Evolutionary conservation across 768 basidiomycete genomes (phyloP).

Genomic region (Lepiota venenata): DNA sequence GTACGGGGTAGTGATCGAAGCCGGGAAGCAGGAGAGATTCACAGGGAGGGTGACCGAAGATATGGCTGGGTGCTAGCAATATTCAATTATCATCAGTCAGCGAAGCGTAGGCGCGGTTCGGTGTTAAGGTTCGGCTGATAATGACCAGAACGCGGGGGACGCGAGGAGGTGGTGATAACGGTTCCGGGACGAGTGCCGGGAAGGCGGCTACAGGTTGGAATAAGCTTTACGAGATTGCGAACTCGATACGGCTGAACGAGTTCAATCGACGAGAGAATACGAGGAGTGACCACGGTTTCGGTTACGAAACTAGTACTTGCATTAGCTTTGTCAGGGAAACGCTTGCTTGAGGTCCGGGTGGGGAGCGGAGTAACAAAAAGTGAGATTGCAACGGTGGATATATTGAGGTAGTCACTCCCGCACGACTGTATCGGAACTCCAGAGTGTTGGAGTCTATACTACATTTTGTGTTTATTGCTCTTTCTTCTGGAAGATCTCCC

Average conservation of each 20-base stretch:
- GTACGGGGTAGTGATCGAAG: too few species aligned
- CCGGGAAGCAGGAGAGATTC: too few species aligned
- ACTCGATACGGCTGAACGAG: not conserved
- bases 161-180: not conserved
- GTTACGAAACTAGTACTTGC: not conserved
- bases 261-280: too few species aligned
- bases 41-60: not conserved
- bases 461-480: too few species aligned
- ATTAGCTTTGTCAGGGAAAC: not conserved
- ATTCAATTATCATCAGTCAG: not conserved
- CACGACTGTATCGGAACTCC: too few species aligned
- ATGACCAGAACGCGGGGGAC: not conserved
- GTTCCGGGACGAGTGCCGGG: not conserved
- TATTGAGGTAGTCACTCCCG: too few species aligned
- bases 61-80: not conserved
- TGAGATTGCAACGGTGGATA: too few species aligned
- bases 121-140: not conserved
- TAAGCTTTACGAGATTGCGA: constrained; percentile 1
- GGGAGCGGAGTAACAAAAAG: not conserved
- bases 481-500: too few species aligned
- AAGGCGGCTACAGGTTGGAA: not conserved
- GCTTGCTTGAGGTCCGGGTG: not conserved
- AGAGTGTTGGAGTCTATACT: too few species aligned
- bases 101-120: not conserved
- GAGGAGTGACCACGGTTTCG: not conserved